Evolutionary conservation across 805 yeast genomes (phyloP).

Genomic region (Tetrapisispora fleetii): DNA sequence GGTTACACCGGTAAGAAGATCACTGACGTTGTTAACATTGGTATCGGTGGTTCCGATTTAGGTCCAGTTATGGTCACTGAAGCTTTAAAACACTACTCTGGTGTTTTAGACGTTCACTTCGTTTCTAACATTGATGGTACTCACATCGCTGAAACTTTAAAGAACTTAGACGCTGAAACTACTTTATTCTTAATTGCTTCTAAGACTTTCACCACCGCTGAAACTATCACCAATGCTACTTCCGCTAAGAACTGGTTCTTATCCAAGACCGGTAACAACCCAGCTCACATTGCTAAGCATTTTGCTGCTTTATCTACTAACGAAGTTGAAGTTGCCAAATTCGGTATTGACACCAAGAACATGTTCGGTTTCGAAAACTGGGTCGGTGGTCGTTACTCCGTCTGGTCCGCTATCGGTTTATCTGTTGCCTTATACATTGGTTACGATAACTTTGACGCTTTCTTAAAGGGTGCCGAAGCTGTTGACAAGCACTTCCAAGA

Average conservation of each 20-base stretch:
- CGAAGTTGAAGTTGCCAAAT: conserved; percentile 80
- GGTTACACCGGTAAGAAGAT: conserved; percentile 94
- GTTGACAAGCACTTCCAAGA: conserved; percentile 82
- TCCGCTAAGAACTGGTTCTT: conserved; percentile 94
- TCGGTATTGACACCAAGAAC: conserved; percentile 94
- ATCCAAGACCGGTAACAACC: conserved; percentile 46
- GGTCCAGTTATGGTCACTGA: conserved; percentile 99
- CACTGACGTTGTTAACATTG: conserved; percentile 92
- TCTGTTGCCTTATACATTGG: conserved; percentile 94
- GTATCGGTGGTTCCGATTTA: conserved; percentile 97
- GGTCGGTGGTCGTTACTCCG: conserved; percentile 99
- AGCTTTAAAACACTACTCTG: conserved; percentile 83
- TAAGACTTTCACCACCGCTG: conserved; percentile 98
- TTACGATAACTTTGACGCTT: conserved; percentile 81
- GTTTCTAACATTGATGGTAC: conserved; percentile 99
- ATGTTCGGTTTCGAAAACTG: conserved; percentile 98
- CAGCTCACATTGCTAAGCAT: conserved; percentile 82
- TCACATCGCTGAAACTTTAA: conserved; percentile 84
- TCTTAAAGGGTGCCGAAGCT: conserved; percentile 96
- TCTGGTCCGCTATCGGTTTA: conserved; percentile 97
- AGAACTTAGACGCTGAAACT: conserved; percentile 73
- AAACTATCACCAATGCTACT: conserved; percentile 92
- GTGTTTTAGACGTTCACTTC: conserved; percentile 73
- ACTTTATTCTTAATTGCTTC: conserved; percentile 89
- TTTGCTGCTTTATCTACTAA: conserved; percentile 95